Evolutionary conservation across 2,329 filamentous ascomycete genomes (phyloP).

Genomic region (Pestalotiopsis sp.): DNA sequence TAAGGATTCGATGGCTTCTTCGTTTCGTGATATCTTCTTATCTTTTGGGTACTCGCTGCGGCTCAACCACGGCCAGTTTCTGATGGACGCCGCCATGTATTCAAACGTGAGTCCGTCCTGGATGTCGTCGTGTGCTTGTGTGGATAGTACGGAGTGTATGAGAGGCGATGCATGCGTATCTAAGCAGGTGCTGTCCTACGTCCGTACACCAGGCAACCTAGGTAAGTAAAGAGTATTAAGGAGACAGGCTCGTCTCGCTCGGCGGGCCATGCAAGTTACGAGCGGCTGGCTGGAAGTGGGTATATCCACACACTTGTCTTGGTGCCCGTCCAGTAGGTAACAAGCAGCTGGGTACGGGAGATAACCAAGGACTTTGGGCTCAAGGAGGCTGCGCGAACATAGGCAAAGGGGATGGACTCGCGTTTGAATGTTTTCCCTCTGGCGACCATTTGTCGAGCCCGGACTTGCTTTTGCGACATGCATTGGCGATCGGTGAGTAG

Average conservation of each 20-base stretch:
- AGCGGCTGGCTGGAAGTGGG: slow-evolving; percentile 3
- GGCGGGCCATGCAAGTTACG: neutral
- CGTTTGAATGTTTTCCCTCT: neutral
- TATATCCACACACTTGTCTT: neutral
- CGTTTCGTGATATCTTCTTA: slow-evolving; percentile 4
- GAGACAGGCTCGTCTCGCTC: neutral
- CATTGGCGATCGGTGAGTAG: neutral
- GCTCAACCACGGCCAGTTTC: slow-evolving; percentile 5
- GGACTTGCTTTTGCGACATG: neutral
- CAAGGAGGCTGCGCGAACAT: neutral
- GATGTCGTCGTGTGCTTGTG: neutral
- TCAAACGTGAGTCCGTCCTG: neutral
- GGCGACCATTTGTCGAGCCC: neutral
- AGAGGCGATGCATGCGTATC: neutral
- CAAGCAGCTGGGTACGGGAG: neutral
- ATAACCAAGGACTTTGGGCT: neutral
- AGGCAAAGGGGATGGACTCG: neutral
- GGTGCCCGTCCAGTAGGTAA: neutral
- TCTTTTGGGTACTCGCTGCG: neutral
- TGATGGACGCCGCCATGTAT: neutral
- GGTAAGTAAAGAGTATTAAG: neutral
- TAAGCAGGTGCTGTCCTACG: neutral
- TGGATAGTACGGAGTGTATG: neutral
- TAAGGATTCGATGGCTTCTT: neutral
- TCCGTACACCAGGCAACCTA: neutral